Evolutionary conservation across 768 basidiomycete species (phyloP).

Genomic region (Auriculariales sp.): DNA sequence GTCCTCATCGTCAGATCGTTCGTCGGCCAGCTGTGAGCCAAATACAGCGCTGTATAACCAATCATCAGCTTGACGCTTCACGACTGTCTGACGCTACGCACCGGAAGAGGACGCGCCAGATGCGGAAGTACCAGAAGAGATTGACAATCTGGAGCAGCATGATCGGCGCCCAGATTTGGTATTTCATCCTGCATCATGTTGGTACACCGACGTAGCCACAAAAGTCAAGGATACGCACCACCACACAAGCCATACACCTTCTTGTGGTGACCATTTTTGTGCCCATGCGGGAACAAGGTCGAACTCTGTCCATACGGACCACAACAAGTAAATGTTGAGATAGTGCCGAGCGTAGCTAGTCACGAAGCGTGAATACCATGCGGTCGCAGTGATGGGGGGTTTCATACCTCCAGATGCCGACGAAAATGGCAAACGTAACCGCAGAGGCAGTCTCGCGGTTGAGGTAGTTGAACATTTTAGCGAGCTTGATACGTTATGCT

Average conservation of each 20-base stretch:
- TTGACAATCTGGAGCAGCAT: slow-evolving; percentile 70
- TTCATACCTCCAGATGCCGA: slow-evolving; percentile 70
- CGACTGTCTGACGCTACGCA: slow-evolving; percentile 20
- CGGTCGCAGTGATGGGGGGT: not conserved
- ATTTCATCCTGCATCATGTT: slow-evolving; percentile 39
- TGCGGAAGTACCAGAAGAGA: slow-evolving; percentile 85
- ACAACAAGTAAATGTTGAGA: slow-evolving; percentile 72
- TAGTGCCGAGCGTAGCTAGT: slow-evolving; percentile 90
- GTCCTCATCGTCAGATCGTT: slow-evolving; percentile 50
- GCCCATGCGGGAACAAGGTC: slow-evolving; percentile 55
- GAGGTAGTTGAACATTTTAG: slow-evolving; percentile 83
- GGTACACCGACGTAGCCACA: not conserved
- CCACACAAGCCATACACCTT: slow-evolving; percentile 51
- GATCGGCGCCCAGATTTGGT: slow-evolving; percentile 67
- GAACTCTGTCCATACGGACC: slow-evolving; percentile 74
- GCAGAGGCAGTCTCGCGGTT: slow-evolving; percentile 49
- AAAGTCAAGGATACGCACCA: slow-evolving; percentile 25
- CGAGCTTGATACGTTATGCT: slow-evolving; percentile 31
- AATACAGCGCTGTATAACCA: slow-evolving; percentile 36
- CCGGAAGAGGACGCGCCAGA: slow-evolving; percentile 63
- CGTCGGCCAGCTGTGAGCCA: slow-evolving; percentile 39
- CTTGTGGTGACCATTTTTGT: slow-evolving; percentile 41
- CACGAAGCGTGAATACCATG: not conserved
- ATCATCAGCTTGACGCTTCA: not conserved
- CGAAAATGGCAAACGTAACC: slow-evolving; percentile 47